Evolutionary conservation across 1,284 basidiomycete species (phyloP).

Genomic region (Ganoderma sinense): DNA sequence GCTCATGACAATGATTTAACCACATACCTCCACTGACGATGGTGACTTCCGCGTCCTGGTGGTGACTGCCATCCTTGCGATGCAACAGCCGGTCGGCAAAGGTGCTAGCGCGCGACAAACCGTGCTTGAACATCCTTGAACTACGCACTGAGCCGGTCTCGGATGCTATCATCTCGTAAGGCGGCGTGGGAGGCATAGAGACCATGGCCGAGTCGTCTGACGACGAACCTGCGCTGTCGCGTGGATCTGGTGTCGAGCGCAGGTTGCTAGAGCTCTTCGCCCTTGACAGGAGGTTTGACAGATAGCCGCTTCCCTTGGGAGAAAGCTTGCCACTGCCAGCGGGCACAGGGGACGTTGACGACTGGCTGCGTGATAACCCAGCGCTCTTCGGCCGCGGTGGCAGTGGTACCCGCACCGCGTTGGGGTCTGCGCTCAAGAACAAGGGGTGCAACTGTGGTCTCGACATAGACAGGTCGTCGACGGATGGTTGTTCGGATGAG

Average conservation of each 20-base stretch:
- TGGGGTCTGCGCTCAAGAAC: slow-evolving; percentile 30
- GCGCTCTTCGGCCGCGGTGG: slow-evolving; percentile 29
- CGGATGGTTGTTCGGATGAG: slow-evolving; percentile 16
- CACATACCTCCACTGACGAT: slow-evolving; percentile 29
- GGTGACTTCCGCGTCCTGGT: slow-evolving; percentile 26
- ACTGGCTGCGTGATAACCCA: slow-evolving; percentile 12
- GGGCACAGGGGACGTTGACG: slow-evolving; percentile 30
- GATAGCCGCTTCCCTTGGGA: slow-evolving; percentile 38
- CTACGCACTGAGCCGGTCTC: slow-evolving; percentile 31
- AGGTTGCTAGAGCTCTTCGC: slow-evolving; percentile 35
- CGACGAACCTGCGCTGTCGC: slow-evolving; percentile 43
- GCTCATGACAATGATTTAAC: background rate
- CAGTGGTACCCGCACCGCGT: slow-evolving; percentile 23
- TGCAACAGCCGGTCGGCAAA: slow-evolving; percentile 42
- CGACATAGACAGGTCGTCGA: slow-evolving; percentile 20
- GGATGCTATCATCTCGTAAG: slow-evolving; percentile 30
- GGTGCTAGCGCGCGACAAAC: slow-evolving; percentile 41
- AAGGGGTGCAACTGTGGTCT: slow-evolving; percentile 27
- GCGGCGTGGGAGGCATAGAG: slow-evolving; percentile 42
- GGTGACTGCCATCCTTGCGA: slow-evolving; percentile 33
- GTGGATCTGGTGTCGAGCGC: slow-evolving; percentile 34
- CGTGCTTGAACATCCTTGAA: slow-evolving; percentile 39
- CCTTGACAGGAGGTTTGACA: slow-evolving; percentile 38
- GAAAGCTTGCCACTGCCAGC: slow-evolving; percentile 37
- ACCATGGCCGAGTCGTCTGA: slow-evolving; percentile 43